These are phyloP conservation scores for Cladorrhinum sp. DNA, from an alignment of 2,329 filamentous ascomycete species.

Conservation along the genomic window DNA sequence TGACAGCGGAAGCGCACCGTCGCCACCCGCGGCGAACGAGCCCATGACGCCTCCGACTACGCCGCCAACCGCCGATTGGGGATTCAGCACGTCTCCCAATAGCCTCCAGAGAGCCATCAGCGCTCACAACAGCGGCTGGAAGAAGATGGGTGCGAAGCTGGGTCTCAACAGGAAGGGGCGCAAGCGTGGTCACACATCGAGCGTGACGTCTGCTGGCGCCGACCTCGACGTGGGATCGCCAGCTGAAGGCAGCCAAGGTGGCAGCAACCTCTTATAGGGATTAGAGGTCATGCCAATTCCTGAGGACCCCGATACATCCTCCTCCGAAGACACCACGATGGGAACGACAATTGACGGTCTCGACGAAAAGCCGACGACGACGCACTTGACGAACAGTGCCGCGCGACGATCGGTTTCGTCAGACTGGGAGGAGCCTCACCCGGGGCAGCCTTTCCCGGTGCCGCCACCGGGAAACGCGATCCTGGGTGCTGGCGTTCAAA, in stretches of 20 bases:
- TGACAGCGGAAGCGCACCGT: slow-evolving; percentile 61
- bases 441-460: slow-evolving; percentile 41
- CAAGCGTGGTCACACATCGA: slow-evolving; percentile 42
- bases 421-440: slow-evolving; percentile 46
- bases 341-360: slow-evolving; percentile 13
- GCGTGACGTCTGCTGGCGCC: slow-evolving; percentile 33
- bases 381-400: slow-evolving; percentile 11
- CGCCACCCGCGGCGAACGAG: slow-evolving; percentile 50
- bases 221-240: slow-evolving; percentile 37
- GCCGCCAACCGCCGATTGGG: slow-evolving; percentile 61
- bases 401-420: slow-evolving; percentile 23
- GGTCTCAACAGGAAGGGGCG: slow-evolving; percentile 55
- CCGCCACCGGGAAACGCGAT: slow-evolving; percentile 28
- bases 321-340: slow-evolving; percentile 22
- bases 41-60: slow-evolving; percentile 74
- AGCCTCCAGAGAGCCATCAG: slow-evolving; percentile 53
- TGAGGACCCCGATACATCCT: slow-evolving; percentile 35
- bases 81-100: slow-evolving; percentile 50
- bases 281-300: slow-evolving; percentile 55
- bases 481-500: slow-evolving; percentile 21
- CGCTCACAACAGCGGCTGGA: slow-evolving; percentile 59
- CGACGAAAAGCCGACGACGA: slow-evolving; percentile 13
- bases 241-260: slow-evolving; percentile 32
- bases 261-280: slow-evolving; percentile 50
- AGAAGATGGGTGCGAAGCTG: slow-evolving; percentile 60